Conservation (phyloP, 139 green algal genomes). For the Axilococcus clingmanii region DNA sequence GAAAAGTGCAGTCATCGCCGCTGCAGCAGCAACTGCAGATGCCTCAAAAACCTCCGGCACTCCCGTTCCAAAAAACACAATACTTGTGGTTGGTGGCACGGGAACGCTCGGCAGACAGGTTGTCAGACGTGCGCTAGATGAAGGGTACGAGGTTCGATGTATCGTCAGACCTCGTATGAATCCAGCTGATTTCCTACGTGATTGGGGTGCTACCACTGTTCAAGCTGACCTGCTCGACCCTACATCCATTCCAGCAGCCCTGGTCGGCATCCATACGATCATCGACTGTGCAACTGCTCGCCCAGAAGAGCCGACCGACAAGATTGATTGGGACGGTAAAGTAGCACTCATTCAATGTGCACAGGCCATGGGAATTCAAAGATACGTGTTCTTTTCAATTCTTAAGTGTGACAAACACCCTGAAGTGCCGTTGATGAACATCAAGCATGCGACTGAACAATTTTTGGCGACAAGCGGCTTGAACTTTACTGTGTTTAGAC, state of each 20-base stretch:
- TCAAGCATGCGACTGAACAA: slow-evolving; percentile 89
- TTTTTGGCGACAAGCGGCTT: slow-evolving; percentile 74
- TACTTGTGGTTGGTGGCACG: slow-evolving; percentile 93
- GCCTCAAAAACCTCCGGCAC: slow-evolving; percentile 35
- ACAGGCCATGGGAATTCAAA: slow-evolving; percentile 94
- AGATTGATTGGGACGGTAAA: slow-evolving; percentile 96
- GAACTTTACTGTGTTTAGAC: slow-evolving; percentile 86
- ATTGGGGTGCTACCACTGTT: slow-evolving; percentile 95
- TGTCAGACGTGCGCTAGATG: slow-evolving; percentile 88
- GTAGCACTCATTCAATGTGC: slow-evolving; percentile 92
- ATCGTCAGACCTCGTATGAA: slow-evolving; percentile 83
- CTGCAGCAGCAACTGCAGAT: not conserved
- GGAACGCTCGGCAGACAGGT: slow-evolving; percentile 95
- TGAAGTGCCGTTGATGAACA: slow-evolving; percentile 88
- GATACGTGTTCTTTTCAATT: slow-evolving; percentile 98
- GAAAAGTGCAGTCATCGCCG: not conserved
- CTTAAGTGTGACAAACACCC: slow-evolving; percentile 90
- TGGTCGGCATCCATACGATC: slow-evolving; percentile 92
- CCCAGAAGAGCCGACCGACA: slow-evolving; percentile 85
- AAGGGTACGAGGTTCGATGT: slow-evolving; percentile 97
- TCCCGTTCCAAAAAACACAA: slow-evolving; percentile 67
- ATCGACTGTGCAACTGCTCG: slow-evolving; percentile 95
- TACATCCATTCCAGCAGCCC: slow-evolving; percentile 80
- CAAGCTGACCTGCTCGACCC: slow-evolving; percentile 88
- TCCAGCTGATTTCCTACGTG: slow-evolving; percentile 94